Percentiles rank a stretch among this genome's conserved stretches.
Evolutionary conservation across 306 rosid genomes (phyloP).

Genomic region (Glycyrrhiza uralensis): DNA sequence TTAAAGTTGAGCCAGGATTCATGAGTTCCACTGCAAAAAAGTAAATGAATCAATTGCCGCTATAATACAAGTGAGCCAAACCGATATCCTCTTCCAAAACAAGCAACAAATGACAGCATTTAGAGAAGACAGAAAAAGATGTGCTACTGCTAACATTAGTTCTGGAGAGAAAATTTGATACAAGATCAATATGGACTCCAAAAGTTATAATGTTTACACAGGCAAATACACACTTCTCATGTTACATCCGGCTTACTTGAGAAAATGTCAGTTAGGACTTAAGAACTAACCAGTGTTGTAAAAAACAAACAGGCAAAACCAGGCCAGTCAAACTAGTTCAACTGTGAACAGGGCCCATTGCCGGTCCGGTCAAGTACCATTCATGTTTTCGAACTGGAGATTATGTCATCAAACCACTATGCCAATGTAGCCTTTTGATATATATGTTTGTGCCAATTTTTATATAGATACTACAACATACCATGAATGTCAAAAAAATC

Average conservation of each 20-base stretch:
- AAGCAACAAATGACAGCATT: neutral
- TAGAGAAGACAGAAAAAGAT: neutral
- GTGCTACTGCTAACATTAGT: neutral
- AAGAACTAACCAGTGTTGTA: no score
- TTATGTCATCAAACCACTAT: no score
- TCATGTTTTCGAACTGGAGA: no score
- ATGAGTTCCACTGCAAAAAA: slow-evolving; percentile 62
- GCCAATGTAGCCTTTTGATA: no score
- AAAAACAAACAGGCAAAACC: no score
- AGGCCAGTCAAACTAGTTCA: no score
- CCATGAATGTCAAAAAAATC: no score
- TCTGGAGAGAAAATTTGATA: neutral
- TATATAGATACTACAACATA: no score
- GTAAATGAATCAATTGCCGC: neutral
- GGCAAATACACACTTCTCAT: neutral
- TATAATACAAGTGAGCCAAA: neutral
- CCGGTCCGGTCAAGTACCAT: no score
- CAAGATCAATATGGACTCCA: neutral
- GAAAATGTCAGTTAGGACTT: neutral
- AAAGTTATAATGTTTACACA: neutral
- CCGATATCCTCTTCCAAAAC: neutral
- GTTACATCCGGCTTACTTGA: neutral
- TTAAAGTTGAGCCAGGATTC: slow-evolving; percentile 56
- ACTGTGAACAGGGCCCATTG: no score
- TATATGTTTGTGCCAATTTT: no score